Conservation (phyloP, 2,329 filamentous ascomycete genomes). For the Mycosphaerelloides madeirae region DNA sequence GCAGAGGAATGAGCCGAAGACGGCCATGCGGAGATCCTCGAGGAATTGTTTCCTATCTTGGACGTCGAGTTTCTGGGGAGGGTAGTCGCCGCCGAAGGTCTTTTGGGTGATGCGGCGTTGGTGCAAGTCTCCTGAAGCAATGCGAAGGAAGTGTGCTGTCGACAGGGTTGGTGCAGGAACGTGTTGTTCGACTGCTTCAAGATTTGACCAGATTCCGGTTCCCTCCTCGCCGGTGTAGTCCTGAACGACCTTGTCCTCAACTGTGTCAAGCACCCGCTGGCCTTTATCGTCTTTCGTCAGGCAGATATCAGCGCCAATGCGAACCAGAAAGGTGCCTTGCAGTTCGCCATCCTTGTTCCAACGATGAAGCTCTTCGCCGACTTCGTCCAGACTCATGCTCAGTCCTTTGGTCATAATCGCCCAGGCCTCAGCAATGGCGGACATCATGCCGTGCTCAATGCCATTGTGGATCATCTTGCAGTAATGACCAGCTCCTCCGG, state of each 20-base stretch:
- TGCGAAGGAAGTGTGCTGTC: constrained; percentile 57
- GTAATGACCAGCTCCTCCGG: constrained; percentile 63
- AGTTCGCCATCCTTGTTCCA: constrained; percentile 60
- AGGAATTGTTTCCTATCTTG: constrained; percentile 43
- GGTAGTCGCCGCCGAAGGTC: constrained; percentile 41
- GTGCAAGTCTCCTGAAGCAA: constrained; percentile 58
- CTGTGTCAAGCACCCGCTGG: constrained; percentile 53
- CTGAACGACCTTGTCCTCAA: constrained; percentile 68
- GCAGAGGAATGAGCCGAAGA: constrained; percentile 57
- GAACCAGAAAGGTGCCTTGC: constrained; percentile 56
- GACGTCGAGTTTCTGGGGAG: constrained; percentile 31
- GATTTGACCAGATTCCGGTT: constrained; percentile 62
- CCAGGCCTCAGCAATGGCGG: constrained; percentile 60
- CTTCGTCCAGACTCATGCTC: constrained; percentile 56
- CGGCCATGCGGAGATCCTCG: constrained; percentile 56
- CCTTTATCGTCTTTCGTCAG: constrained; percentile 44
- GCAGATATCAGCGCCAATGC: constrained; percentile 60
- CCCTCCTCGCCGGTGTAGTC: constrained; percentile 63
- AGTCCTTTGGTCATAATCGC: constrained; percentile 56
- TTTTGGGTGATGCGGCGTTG: constrained; percentile 52
- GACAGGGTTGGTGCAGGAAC: constrained; percentile 62
- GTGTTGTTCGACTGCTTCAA: constrained; percentile 58
- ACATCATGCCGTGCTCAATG: constrained; percentile 68
- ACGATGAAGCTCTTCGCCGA: constrained; percentile 54
- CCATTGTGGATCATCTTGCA: constrained; percentile 75